Evolutionary conservation across 2,329 filamentous ascomycete species (phyloP), one percentile per base, ranked within the genome.

Genomic region (Diplodia seriata): DNA sequence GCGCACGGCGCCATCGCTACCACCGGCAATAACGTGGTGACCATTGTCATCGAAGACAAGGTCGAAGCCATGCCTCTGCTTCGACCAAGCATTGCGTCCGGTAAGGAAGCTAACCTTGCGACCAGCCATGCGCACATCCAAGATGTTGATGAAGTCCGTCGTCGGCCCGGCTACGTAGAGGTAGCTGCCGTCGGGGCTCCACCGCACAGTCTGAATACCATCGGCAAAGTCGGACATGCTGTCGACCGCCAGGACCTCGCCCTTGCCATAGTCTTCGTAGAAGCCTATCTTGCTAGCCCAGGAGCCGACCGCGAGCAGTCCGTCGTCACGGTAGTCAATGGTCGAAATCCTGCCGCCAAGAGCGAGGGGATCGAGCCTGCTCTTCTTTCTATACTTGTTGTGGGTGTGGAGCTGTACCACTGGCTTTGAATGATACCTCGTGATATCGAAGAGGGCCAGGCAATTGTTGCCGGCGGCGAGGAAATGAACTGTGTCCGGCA

Each of bases 21-120:
- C 87, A 11, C 88, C 88, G 55, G 79, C 82, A 86, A 86, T 89
- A 23, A 90, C 76, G 72, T 89, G 85, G 71, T 84, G 81, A 9
- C 79, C 77, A 1, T 67, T 23, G 0, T 56, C 67, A 23, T 72
- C 69, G 43, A 71, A 70, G 69, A 80, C 78, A 5, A 89, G 72
- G 74, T 89, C 85, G 33, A 88, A 80, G 2, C 83, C 83, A 68
- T 89, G 74, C n/a, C 83, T 81, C 76, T 89, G 86, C 59, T 85
- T 85, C 1, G 85, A 87, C 8, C 76, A 43, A 7, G 81, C 82
- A 4, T 75, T 73, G 4, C 83, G 69, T 0, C 81, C 81, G 0
- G 63, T 70, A 56, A 88, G 77, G 75, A 83, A 84, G 1, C 81
- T 82, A 3, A 90, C 75, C 31, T 84, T 74, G 66, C 83, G 79